Evolutionary conservation across 768 basidiomycete genomes (phyloP), one percentile per base, ranked within the genome.

Genomic region (Podaxis mareebaensis): DNA sequence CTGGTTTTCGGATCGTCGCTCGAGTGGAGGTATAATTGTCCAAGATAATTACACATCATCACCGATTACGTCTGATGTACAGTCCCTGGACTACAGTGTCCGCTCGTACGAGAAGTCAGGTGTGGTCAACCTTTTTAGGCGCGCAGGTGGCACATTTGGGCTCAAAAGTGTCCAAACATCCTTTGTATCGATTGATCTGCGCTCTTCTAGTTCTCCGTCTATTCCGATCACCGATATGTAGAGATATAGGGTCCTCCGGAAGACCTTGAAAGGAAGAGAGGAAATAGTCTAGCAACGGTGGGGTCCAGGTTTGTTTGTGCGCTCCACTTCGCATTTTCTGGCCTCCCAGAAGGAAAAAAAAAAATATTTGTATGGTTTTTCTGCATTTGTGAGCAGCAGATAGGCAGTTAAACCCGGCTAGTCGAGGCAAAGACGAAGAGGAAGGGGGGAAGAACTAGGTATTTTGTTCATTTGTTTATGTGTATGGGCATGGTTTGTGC

Each of bases 401-500:
- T n/a, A 5, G 8, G 24, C 20, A 22, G 22, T 36, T 28, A 17
- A n/a, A 13, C 28, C 4, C 3, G 8, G 7, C 28, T 0, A 5
- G n/a, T 20, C 3, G 44, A 12, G 24, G 20, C 26, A 17, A 30
- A 58, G 28, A 39, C 40, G 13, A 48, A 52, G 22, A 30, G 13
- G 15, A 20, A 20, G 26, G 44, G 28, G 49, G 20, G 22, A 13
- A 49, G 3, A 28, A 26, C 46, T 48, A 13, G 10, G 12, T 28
- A 28, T 10, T 20, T 53, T 24, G 12, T 11, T 36, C 39, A 40
- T 75, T 78, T 80, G 77, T 81, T 79, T 81, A 79, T 80, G 76
- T 80, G 74, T 74, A 68, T 79, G 79, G 71, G 68, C 72, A 73
- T 74, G 76, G 71, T 81, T 79, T 79, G 80, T 72, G 74, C 76